Percentiles rank a stretch among this genome's conserved stretches.
Conservation (phyloP, 192 early-diverging fungal genomes). For the Ambispora gerdemannii region DNA sequence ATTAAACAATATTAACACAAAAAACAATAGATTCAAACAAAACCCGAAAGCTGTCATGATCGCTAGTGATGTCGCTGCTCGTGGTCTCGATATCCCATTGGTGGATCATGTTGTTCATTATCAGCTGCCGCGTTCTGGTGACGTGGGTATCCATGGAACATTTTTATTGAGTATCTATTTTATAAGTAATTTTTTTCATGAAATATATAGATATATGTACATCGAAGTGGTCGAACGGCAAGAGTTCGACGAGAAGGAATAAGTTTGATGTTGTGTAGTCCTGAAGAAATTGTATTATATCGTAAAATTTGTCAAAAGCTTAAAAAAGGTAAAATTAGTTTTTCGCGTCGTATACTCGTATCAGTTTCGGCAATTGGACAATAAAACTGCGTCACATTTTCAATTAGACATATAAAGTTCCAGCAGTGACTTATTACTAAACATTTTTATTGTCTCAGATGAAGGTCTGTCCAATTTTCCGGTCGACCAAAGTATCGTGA, state of each 20-base stretch:
- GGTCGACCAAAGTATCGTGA: constrained; percentile 67
- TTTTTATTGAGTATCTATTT: not conserved
- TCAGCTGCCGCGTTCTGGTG: constrained; percentile 85
- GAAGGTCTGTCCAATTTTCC: constrained; percentile 74
- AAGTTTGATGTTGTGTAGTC: constrained; percentile 76
- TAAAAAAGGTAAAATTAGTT: constrained; percentile 54
- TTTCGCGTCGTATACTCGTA: not conserved
- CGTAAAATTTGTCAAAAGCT: constrained; percentile 79
- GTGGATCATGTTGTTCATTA: constrained; percentile 97
- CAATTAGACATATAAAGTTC: not conserved
- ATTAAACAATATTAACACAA: not conserved
- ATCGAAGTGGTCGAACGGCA: constrained; percentile 91
- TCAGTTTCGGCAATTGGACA: no score
- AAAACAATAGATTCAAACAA: constrained; percentile 59
- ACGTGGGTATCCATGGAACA: constrained; percentile 36
- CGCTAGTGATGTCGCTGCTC: constrained; percentile 94
- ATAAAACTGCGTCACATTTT: no score
- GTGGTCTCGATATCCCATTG: constrained; percentile 89
- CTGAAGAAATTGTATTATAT: constrained; percentile 80
- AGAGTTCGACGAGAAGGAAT: constrained; percentile 82
- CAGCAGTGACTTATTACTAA: constrained; percentile 12
- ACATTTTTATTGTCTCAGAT: constrained; percentile 23
- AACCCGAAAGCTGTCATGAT: constrained; percentile 75
- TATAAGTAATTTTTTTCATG: not conserved
- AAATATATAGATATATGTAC: constrained; percentile 72